Evolutionary conservation across 352 stramenopile species (phyloP), one percentile per base, ranked within the genome.

Genomic region (Phytophthora foliorum): DNA sequence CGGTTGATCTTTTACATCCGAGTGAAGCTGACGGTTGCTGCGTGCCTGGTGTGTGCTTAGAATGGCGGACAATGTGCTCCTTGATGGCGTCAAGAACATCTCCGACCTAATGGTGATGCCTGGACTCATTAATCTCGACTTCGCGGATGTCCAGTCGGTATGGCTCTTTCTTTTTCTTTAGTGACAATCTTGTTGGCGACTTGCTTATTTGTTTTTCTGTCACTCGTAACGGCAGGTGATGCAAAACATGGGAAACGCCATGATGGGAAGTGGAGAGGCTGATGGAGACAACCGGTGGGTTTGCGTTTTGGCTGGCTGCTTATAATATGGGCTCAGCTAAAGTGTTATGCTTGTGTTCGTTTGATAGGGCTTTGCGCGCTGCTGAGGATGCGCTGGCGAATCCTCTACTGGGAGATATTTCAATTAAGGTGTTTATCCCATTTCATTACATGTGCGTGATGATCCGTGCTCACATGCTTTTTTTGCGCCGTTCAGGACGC

Each of bases 231-330:
- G 57, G 9, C 32, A 91, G 82, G 82, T 96, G 56, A 95, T 96
- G 86, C 86, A 88, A 63, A 91, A 88, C 63, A 94, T 94, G 86
- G 88, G 88, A 50, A 93, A 93, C 36, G 88, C 88, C 50, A 95
- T 97, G 86, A 95, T 95, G 89, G 90, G 91, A 63, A 98, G 97
- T 70, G 95, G 95, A 53, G 95, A 95, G 61, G 94, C 92, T 9
- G 81, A 89, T 42, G 95, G 94, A 54, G 95, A 98, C 48, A 97
- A 97, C 48, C 77, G 89, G 80, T 89, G 36, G 34, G 77, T 44
- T 25, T 61, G 8, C 29, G 6, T 34, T 48, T 19, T 63, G 29
- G 14, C 24, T 29, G 31, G 19, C 6, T 49, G 31, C 34, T 51
- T 34, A 25, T 44, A 19, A 38, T 4, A 48, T 67, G 36, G 22